phyloP scores from a whole-genome alignment of 2,329 filamentous ascomycete genomes.

The Ophiostoma populinum region DNA sequence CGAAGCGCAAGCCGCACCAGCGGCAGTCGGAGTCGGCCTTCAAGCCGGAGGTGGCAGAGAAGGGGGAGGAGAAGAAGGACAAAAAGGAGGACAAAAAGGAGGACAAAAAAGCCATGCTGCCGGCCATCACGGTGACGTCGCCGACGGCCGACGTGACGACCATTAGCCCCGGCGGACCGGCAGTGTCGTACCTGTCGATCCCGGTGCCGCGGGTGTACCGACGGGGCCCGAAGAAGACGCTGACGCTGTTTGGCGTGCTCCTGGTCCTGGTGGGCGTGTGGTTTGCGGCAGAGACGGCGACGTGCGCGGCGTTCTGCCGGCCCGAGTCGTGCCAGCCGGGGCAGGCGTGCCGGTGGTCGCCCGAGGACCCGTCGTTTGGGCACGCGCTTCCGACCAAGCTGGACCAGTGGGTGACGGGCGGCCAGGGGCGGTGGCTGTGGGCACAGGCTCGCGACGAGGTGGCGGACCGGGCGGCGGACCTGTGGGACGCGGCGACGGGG shows the following conservation, averaged over 20 bases:
- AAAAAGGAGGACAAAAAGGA: not conserved
- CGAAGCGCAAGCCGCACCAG: constrained; percentile 2
- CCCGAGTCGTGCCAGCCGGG: constrained; percentile 29
- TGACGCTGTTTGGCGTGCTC: constrained; percentile 31
- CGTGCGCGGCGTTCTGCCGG: constrained; percentile 37
- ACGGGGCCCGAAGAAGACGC: constrained; percentile 24
- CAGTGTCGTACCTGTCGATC: constrained; percentile 23
- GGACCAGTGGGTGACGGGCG: constrained; percentile 41
- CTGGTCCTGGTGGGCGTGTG: constrained; percentile 30
- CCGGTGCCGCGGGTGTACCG: constrained; percentile 30
- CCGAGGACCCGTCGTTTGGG: constrained; percentile 43
- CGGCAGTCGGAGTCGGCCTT: not conserved
- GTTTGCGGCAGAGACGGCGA: constrained; percentile 34
- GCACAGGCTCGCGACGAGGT: constrained; percentile 24
- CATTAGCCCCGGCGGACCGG: constrained; percentile 1
- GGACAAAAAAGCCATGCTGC: not conserved
- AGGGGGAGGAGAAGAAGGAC: not conserved
- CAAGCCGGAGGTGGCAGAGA: not conserved
- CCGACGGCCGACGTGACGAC: not conserved
- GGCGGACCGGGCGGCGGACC: constrained; percentile 29
- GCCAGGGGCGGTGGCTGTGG: constrained; percentile 25
- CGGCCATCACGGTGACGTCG: not conserved
- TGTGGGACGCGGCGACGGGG: constrained; percentile 27
- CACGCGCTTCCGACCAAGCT: constrained; percentile 42
- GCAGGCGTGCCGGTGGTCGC: constrained; percentile 35